These are phyloP conservation scores for Saitoella complicata DNA, from an alignment of 805 yeast genomes.

Conservation along the genomic window DNA sequence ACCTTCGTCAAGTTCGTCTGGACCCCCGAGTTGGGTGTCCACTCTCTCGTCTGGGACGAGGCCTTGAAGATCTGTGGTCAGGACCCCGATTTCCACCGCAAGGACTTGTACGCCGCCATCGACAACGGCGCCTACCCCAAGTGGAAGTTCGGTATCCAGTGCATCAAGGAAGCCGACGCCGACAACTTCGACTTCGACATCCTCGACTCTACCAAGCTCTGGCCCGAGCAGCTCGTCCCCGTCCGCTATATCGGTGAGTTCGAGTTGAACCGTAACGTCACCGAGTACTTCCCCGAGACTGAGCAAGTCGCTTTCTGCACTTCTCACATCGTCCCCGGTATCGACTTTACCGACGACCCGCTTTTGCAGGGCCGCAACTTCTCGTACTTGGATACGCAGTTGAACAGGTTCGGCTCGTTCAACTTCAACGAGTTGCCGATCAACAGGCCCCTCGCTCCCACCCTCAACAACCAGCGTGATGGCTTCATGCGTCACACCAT, in stretches of 20 bases:
- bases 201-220: slow-evolving; percentile 4
- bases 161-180: slow-evolving; percentile 1
- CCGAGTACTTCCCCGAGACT: slow-evolving; percentile 4
- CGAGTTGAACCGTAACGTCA: slow-evolving; percentile 3
- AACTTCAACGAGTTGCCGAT: slow-evolving; percentile 4
- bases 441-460: slow-evolving; percentile 2
- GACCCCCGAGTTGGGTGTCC: slow-evolving; percentile 3
- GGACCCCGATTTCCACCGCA: slow-evolving; percentile 5
- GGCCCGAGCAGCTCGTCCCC: slow-evolving; percentile 4
- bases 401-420: slow-evolving; percentile 1
- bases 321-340: slow-evolving; percentile 4
- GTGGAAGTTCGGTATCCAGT: slow-evolving; percentile 4
- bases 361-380: slow-evolving; percentile 4
- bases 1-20: slow-evolving; percentile 2
- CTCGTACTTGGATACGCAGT: slow-evolving; percentile 4
- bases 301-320: slow-evolving; percentile 5
- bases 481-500: slow-evolving; percentile 3
- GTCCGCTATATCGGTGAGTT: slow-evolving; percentile 2
- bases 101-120: slow-evolving; percentile 3
- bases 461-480: slow-evolving; percentile 3
- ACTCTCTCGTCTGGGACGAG: slow-evolving; percentile 6
- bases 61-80: slow-evolving; percentile 4
- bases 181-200: slow-evolving; percentile 3
- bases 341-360: slow-evolving; percentile 4
- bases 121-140: slow-evolving; percentile 1